Percentiles rank a stretch among this genome's conserved stretches.
phyloP scores from a whole-genome alignment of 176 grass and related monocot species.

The Aegilops tauschii region DNA sequence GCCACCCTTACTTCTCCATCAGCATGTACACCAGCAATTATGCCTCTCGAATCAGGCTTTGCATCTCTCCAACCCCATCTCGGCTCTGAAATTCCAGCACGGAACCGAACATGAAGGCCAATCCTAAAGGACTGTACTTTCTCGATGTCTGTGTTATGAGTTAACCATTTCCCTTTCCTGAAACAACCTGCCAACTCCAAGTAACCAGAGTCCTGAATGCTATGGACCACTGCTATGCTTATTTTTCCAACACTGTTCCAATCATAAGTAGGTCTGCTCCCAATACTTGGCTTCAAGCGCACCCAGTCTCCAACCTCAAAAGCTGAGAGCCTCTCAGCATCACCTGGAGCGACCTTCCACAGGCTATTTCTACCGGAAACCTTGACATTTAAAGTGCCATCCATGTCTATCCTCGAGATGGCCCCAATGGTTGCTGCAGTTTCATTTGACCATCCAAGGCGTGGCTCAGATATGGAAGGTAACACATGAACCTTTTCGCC shows the following conservation, averaged over 20 bases:
- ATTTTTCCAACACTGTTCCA: conserved; percentile 90
- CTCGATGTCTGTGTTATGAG: conserved; percentile 92
- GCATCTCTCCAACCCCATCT: conserved; percentile 99
- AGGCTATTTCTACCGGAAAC: conserved; percentile 88
- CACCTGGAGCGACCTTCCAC: conserved; percentile 99
- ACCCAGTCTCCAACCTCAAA: conserved; percentile 99
- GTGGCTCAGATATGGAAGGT: conserved; percentile 84
- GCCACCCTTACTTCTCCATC: conserved; percentile 91
- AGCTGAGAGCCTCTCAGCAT: conserved; percentile 95
- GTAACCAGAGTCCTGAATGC: conserved; percentile 96
- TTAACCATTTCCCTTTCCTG: conserved; percentile 92
- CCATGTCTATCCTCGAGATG: conserved; percentile 93
- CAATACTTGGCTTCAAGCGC: conserved; percentile 68
- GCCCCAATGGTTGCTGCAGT: conserved; percentile 91
- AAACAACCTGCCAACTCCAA: conserved; percentile 93
- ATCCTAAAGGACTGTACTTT: conserved; percentile 82
- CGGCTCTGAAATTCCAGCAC: conserved; percentile 74
- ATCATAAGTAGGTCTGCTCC: conserved; percentile 85
- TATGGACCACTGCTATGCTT: conserved; percentile 90
- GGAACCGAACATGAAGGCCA: conserved; percentile 82
- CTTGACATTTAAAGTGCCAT: conserved; percentile 94
- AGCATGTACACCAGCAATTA: conserved; percentile 87
- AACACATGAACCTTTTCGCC: conserved; percentile 89
- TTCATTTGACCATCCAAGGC: conserved; percentile 95
- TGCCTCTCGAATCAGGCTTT: conserved; percentile 84